A percentile compares a stretch with the other conserved stretches of the same genome.
These are phyloP conservation scores for Mycena amicta DNA, from an alignment of 768 basidiomycete species.

Conservation along the genomic window DNA sequence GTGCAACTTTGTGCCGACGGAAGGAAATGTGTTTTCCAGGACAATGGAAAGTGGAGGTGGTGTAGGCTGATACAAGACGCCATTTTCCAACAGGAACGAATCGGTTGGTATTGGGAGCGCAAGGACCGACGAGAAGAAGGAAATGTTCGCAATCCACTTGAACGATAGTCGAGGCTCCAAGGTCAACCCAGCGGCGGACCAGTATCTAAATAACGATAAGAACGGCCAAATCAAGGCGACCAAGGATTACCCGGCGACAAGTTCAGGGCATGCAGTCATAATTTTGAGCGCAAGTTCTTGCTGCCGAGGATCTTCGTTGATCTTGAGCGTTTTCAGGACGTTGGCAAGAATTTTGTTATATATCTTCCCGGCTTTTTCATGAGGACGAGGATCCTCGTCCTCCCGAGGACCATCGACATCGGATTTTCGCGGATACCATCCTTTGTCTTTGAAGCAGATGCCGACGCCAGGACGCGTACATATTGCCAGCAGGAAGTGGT, in stretches of 20 bases:
- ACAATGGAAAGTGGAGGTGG: conserved; percentile 76
- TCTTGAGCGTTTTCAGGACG: conserved; percentile 71
- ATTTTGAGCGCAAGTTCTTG: conserved; percentile 85
- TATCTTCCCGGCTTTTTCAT: conserved; percentile 49
- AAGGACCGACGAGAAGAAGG: conserved; percentile 78
- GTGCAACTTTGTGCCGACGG: conserved; percentile 64
- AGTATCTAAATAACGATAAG: conserved; percentile 51
- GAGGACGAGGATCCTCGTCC: conserved; percentile 37
- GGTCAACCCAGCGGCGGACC: conserved; percentile 67
- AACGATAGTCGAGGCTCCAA: conserved; percentile 87
- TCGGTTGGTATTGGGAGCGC: conserved; percentile 70
- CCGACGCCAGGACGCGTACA: conserved; percentile 82
- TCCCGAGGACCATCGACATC: conserved; percentile 47
- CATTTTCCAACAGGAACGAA: conserved; percentile 58
- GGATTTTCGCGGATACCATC: conserved; percentile 78
- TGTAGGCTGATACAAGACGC: conserved; percentile 58
- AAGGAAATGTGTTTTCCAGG: conserved; percentile 80
- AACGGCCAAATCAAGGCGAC: background rate
- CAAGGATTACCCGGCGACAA: conserved; percentile 66
- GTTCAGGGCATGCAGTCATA: conserved; percentile 80
- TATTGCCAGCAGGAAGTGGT: conserved; percentile 86
- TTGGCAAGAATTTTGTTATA: conserved; percentile 85
- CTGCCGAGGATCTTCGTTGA: conserved; percentile 86
- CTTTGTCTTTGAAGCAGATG: conserved; percentile 84
- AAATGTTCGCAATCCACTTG: conserved; percentile 89